Evolutionary conservation across 306 rosid species (phyloP), one percentile per base, ranked within the genome.

Genomic region (Carpinus fangiana): DNA sequence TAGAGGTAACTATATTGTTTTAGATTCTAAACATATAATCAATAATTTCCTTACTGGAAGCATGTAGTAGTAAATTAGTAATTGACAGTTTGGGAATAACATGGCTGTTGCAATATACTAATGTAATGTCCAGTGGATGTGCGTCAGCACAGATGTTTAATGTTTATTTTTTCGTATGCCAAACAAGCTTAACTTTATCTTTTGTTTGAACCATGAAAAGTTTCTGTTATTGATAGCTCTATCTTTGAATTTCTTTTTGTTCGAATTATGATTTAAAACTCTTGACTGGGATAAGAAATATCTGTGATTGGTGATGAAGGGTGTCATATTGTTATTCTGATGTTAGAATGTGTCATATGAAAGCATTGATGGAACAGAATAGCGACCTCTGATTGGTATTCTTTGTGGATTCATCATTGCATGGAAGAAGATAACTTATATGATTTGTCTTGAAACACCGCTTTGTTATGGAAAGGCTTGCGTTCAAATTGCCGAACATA

Each of bases 61-160:
- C 70, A 36, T 70, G 66, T 69, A 57, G 59, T 31, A 51, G 73
- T 41, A 5, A 41, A 57, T 53, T 31, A 51, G 73, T 6, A 5
- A 41, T 55, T 31, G 69, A 79, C 54, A 67, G 80, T 81, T 81
- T 86, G 74, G 90, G 86, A 89, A 90, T 86, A 91, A 86, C 75
- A 74, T 51, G 73, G 77, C 73, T 79, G 38, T 54, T 84, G 23
- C 47, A 14, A 36, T 76, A 57, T 66, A 41, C 7, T 38, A 3
- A 31, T 65, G 47, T 38, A 3, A 31, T 65, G 47, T 34, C 17
- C 47, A 16, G 36, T 34, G 9, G 21, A 34, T 14, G 45, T 65
- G 43, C 13, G 12, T 62, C 43, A 5, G 18, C n/a, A 31, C 45
- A 41, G 45, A 6, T 41, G 45, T 41, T 41, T 41, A 6, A 5